Conservation (phyloP, 495 filamentous ascomycete genomes). For the Acidiella bohemica region DNA sequence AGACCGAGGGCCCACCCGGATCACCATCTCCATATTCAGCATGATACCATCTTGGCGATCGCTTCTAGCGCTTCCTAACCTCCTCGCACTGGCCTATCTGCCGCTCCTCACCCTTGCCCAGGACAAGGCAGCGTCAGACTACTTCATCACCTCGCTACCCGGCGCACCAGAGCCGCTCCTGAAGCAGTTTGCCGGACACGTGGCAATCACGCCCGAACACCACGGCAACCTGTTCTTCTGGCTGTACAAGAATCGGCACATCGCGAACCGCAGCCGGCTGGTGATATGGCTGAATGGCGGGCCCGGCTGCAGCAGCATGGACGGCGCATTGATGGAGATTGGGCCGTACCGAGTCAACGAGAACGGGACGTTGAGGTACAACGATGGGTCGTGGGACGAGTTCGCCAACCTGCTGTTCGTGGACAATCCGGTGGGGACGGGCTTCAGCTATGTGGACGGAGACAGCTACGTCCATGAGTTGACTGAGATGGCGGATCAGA, state of each 20-base stretch:
- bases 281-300: constrained; percentile 97
- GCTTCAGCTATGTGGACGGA: constrained; percentile 87
- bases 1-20: too few species aligned
- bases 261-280: constrained; percentile 80
- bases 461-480: constrained; percentile 75
- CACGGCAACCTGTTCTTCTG: constrained; percentile 97
- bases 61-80: not conserved
- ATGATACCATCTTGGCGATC: too few species aligned
- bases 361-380: constrained; percentile 59
- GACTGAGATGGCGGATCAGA: constrained; percentile 76
- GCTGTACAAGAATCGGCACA: constrained; percentile 91
- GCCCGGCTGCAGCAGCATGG: constrained; percentile 91
- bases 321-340: constrained; percentile 94
- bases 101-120: constrained; percentile 10
- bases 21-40: too few species aligned
- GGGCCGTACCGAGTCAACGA: constrained; percentile 83
- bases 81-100: not conserved
- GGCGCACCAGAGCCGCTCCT: constrained; percentile 70
- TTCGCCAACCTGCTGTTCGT: constrained; percentile 95
- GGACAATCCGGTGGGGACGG: constrained; percentile 91
- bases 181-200: constrained; percentile 97
- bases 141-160: constrained; percentile 72
- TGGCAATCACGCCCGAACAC: constrained; percentile 68
- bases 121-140: constrained; percentile 59
- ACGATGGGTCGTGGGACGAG: constrained; percentile 90